These are phyloP conservation scores for Talaromyces albobiverticillius DNA, from an alignment of 2,329 filamentous ascomycete species.

Conservation along the genomic window DNA sequence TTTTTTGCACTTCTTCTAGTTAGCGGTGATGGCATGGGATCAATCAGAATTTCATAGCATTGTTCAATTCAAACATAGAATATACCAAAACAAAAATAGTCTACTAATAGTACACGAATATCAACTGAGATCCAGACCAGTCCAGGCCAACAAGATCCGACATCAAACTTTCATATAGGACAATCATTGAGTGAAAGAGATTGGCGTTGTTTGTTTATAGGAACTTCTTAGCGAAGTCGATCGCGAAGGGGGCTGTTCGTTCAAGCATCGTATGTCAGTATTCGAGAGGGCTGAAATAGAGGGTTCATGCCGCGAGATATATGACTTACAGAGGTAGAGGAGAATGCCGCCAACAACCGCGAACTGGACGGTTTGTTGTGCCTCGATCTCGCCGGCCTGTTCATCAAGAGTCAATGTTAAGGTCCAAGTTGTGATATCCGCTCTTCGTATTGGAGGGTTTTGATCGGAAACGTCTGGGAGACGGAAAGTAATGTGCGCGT, in stretches of 20 bases:
- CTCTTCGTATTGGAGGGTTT: background rate
- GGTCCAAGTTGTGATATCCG: background rate
- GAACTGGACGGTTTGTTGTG: slow-evolving; percentile 53
- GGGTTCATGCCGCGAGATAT: slow-evolving; percentile 1
- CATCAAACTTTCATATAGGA: background rate
- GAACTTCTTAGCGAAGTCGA: slow-evolving; percentile 43
- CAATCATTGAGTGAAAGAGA: background rate
- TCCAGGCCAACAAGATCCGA: background rate
- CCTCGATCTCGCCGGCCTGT: slow-evolving; percentile 53
- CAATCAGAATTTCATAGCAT: background rate
- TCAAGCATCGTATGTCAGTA: background rate
- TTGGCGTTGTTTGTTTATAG: slow-evolving; percentile 6
- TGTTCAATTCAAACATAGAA: background rate
- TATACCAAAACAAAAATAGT: background rate
- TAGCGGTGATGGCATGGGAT: background rate
- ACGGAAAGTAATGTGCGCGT: slow-evolving; percentile 10
- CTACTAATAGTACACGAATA: slow-evolving; percentile 12
- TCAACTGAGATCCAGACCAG: background rate
- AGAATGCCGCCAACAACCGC: slow-evolving; percentile 54
- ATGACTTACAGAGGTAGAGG: slow-evolving; percentile 60
- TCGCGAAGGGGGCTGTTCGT: slow-evolving; percentile 45
- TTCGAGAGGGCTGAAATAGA: background rate
- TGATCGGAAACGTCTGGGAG: no score
- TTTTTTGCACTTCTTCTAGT: slow-evolving; percentile 1
- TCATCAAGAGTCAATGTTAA: background rate